A percentile compares a stretch with the other conserved stretches of the same genome.
Evolutionary conservation across 78 protist genomes (phyloP).

Genomic region (Dictyostelium brefeldianum): DNA sequence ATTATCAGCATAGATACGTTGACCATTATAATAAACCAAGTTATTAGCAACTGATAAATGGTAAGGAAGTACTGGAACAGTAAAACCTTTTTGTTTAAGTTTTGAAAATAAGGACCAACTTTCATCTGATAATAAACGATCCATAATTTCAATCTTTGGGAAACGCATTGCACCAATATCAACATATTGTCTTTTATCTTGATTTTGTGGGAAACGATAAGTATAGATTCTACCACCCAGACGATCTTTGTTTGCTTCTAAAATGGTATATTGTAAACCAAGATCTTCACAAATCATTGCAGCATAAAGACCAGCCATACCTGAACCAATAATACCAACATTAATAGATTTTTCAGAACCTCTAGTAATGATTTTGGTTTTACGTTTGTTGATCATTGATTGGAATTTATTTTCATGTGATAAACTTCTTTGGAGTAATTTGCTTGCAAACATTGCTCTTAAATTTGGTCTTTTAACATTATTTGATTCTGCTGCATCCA

Average conservation of each 20-base stretch:
- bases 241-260: constrained; percentile 34
- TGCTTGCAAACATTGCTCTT: constrained; percentile 11
- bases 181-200: constrained; percentile 12
- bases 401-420: background rate
- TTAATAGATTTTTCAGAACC: background rate
- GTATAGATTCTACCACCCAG: constrained; percentile 49
- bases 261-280: constrained; percentile 21
- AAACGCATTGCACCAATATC: constrained; percentile 65
- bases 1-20: background rate
- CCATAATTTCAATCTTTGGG: constrained; percentile 40
- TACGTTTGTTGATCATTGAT: background rate
- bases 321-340: constrained; percentile 57
- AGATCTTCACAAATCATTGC: constrained; percentile 34
- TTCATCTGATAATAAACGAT: background rate
- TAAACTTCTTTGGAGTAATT: background rate
- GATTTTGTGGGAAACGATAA: constrained; percentile 11
- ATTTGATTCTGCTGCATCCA: background rate
- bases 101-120: constrained; percentile 32
- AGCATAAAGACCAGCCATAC: constrained; percentile 61
- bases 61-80: constrained; percentile 18
- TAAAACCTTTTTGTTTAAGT: background rate
- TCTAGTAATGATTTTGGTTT: background rate
- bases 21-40: constrained; percentile 24
- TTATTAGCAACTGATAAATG: background rate
- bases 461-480: background rate